Conservation (phyloP, 1,139 yeast species). For the Ogataea hybrid region DNA sequence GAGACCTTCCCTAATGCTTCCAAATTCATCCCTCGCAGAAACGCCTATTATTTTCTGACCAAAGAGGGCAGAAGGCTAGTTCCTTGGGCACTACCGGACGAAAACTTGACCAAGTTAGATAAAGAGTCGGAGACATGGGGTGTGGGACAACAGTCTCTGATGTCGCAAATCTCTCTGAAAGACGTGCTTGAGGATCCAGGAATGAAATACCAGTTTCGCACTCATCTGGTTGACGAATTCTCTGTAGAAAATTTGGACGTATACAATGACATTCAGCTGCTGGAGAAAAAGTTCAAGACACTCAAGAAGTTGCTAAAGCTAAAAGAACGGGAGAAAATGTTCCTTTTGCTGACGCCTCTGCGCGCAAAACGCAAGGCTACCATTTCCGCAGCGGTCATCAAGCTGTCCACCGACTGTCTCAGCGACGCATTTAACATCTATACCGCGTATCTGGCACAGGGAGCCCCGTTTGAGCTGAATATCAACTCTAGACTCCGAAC, state of each 20-base stretch:
- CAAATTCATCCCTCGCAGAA: slow-evolving; percentile 15
- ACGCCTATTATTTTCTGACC: slow-evolving; percentile 25
- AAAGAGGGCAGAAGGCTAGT: slow-evolving; percentile 21
- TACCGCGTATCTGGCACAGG: slow-evolving; percentile 63
- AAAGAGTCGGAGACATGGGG: slow-evolving; percentile 4
- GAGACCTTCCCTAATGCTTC: background rate
- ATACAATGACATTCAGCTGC: slow-evolving; percentile 54
- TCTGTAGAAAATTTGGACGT: slow-evolving; percentile 80
- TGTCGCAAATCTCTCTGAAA: slow-evolving; percentile 36
- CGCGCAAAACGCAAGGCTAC: slow-evolving; percentile 22
- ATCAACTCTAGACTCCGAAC: slow-evolving; percentile 59
- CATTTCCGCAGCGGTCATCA: slow-evolving; percentile 37
- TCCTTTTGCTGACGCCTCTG: slow-evolving; percentile 11
- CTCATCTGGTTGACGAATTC: slow-evolving; percentile 58
- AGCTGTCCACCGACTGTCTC: slow-evolving; percentile 49
- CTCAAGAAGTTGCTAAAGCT: slow-evolving; percentile 33
- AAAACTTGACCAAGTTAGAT: background rate
- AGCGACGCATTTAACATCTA: slow-evolving; percentile 62
- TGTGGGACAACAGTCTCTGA: background rate
- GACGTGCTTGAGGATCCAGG: slow-evolving; percentile 76
- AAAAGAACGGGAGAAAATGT: slow-evolving; percentile 21
- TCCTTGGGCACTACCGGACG: slow-evolving; percentile 16
- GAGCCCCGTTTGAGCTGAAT: slow-evolving; percentile 71
- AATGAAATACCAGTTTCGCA: slow-evolving; percentile 60
- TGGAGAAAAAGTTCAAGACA: slow-evolving; percentile 36